Percentiles rank a stretch among this genome's conserved stretches.
phyloP scores from a whole-genome alignment of 768 basidiomycete species.

The Serpula lacrymans region DNA sequence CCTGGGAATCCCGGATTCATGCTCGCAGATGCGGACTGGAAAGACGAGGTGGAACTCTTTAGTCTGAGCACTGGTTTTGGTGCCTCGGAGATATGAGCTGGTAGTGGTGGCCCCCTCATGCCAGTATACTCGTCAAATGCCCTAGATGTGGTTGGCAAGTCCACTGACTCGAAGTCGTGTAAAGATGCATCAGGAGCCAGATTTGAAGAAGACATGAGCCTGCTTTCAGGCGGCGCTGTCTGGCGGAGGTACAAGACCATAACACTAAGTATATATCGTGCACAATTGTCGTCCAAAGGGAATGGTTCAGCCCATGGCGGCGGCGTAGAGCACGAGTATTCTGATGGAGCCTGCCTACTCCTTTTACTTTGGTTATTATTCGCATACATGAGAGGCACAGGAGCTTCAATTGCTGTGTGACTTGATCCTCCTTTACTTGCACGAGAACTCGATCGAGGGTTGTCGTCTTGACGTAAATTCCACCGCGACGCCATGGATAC shows the following conservation, averaged over 20 bases:
- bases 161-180: conserved; percentile 68
- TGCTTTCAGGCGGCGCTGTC: conserved; percentile 52
- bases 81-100: conserved; percentile 38
- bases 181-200: conserved; percentile 61
- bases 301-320: conserved; percentile 59
- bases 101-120: conserved; percentile 25
- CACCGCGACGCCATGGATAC: conserved; percentile 78
- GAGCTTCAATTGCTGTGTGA: conserved; percentile 32
- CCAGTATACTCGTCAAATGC: conserved; percentile 17
- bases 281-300: conserved; percentile 78
- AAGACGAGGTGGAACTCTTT: conserved; percentile 38
- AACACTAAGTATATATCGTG: conserved; percentile 76
- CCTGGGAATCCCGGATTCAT: conserved; percentile 23
- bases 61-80: conserved; percentile 28
- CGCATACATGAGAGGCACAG: conserved; percentile 29
- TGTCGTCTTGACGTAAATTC: conserved; percentile 43
- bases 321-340: conserved; percentile 30
- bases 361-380: conserved; percentile 20
- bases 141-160: conserved; percentile 28
- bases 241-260: conserved; percentile 82
- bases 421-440: conserved; percentile 35
- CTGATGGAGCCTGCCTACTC: conserved; percentile 40
- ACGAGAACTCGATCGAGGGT: conserved; percentile 38
- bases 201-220: conserved; percentile 58
- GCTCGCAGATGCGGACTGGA: conserved; percentile 37